These are phyloP conservation scores for Paecilomyces variotii DNA, from an alignment of 2,329 filamentous ascomycete genomes.

Conservation along the genomic window DNA sequence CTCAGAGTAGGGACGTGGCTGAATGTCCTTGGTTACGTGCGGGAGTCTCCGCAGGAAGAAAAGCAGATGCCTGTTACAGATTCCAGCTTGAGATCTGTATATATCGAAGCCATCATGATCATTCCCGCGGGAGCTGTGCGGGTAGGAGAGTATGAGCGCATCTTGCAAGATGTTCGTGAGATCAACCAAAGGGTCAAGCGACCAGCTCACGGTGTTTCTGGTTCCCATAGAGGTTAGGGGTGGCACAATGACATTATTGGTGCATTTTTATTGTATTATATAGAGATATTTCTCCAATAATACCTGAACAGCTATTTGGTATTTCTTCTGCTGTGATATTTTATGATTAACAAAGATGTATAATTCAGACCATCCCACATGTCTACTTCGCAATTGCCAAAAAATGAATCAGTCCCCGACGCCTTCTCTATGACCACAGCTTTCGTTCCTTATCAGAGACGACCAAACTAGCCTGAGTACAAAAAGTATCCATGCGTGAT, in stretches of 20 bases:
- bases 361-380: background rate
- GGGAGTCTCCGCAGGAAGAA: constrained; percentile 20
- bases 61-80: constrained; percentile 11
- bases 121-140: constrained; percentile 70
- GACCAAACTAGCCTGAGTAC: background rate
- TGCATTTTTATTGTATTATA: background rate
- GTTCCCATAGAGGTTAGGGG: background rate
- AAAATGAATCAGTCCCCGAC: background rate
- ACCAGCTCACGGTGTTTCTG: constrained; percentile 1
- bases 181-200: constrained; percentile 21
- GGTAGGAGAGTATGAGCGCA: constrained; percentile 61
- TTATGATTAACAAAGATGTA: background rate
- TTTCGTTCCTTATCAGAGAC: background rate
- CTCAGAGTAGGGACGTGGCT: constrained; percentile 74
- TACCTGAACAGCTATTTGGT: background rate
- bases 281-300: background rate
- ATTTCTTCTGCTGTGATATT: background rate
- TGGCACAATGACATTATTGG: background rate
- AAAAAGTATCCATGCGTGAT: background rate
- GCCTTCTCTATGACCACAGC: background rate
- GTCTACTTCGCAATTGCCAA: background rate
- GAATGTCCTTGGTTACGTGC: constrained; percentile 76
- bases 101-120: constrained; percentile 66
- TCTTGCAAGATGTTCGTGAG: constrained; percentile 37
- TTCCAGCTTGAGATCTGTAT: constrained; percentile 17